Conservation (phyloP, 345 rosid species). For the Toxicodendron radicans region DNA sequence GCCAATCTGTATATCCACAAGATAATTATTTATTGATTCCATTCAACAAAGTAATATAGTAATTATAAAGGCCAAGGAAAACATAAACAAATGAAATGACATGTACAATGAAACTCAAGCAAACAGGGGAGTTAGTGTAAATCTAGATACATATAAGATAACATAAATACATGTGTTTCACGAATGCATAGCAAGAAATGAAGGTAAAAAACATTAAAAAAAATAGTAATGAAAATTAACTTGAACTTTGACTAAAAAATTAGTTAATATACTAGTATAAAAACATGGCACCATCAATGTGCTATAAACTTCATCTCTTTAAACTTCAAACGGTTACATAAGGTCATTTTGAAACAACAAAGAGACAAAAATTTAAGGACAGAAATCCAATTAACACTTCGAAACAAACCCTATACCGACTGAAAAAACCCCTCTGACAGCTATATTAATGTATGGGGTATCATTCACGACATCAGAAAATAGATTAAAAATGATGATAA, state of each 20-base stretch:
- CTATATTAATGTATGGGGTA: neutral
- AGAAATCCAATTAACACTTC: neutral
- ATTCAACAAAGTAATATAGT: neutral
- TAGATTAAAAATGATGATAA: neutral
- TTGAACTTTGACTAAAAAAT: neutral
- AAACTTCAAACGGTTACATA: neutral
- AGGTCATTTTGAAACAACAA: neutral
- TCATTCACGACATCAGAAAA: neutral
- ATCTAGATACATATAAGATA: neutral
- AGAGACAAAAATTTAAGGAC: neutral
- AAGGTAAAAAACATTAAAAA: neutral
- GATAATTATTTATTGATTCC: neutral
- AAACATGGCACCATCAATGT: neutral
- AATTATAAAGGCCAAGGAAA: neutral
- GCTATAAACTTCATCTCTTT: neutral
- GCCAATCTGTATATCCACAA: slow-evolving; percentile 51
- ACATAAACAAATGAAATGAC: neutral
- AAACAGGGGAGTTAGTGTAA: neutral
- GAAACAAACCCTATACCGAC: neutral
- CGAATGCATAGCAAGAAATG: neutral
- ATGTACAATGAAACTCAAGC: neutral
- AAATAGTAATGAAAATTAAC: neutral
- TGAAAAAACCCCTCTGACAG: neutral
- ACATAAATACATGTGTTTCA: neutral
- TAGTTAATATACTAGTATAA: neutral